phyloP scores from a whole-genome alignment of 305 asterid species.

The Fraxinus floribunda region DNA sequence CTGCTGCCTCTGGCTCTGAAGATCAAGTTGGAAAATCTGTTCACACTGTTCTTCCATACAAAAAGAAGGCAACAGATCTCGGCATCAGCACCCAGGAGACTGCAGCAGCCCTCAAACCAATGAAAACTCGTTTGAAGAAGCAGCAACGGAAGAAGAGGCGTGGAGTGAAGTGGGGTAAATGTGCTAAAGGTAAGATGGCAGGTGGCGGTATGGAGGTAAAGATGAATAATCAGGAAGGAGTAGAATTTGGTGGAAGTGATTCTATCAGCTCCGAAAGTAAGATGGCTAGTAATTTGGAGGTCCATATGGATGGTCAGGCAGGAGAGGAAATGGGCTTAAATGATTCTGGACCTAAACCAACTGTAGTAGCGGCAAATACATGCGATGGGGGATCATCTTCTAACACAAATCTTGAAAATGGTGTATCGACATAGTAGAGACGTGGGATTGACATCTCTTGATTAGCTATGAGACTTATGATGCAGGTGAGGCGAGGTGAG shows the following conservation, averaged over 20 bases:
- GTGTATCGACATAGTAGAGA: conserved; percentile 12
- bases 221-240: not conserved
- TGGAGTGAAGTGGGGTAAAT: conserved; percentile 20
- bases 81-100: conserved; percentile 52
- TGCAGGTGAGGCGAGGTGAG: not conserved
- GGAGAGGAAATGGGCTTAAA: not conserved
- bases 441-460: conserved; percentile 6
- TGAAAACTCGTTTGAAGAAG: conserved; percentile 54
- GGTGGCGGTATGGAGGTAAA: conserved; percentile 9
- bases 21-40: conserved; percentile 36
- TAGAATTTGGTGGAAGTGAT: not conserved
- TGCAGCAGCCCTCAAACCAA: conserved; percentile 57
- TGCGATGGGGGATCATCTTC: not conserved
- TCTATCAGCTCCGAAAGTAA: not conserved
- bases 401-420: conserved; percentile 16
- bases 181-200: conserved; percentile 2
- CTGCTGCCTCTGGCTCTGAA: conserved; percentile 37
- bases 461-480: not conserved
- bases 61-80: conserved; percentile 52
- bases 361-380: not conserved
- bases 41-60: conserved; percentile 75
- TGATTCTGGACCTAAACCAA: not conserved
- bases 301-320: conserved; percentile 14
- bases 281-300: conserved; percentile 14
- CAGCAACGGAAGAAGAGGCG: conserved; percentile 40